phyloP scores from a whole-genome alignment of 208 protist genomes.

The Leishmania tarentolae region DNA sequence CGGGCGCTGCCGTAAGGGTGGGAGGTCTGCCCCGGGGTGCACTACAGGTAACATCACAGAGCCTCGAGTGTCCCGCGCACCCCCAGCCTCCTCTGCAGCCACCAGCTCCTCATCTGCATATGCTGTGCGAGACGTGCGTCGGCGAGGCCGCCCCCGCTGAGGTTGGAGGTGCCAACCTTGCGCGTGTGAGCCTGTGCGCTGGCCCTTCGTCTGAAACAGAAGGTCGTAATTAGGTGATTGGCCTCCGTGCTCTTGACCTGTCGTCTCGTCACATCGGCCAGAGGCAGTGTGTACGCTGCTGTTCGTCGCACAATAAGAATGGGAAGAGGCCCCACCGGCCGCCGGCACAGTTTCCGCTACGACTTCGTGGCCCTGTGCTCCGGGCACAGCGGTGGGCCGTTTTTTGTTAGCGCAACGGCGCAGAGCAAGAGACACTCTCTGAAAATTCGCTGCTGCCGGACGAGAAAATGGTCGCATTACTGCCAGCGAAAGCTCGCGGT shows the following conservation, averaged over 20 bases:
- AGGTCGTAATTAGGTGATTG: slow-evolving; percentile 10
- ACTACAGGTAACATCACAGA: slow-evolving; percentile 11
- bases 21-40: slow-evolving; percentile 8
- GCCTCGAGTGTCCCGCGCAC: background rate
- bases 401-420: background rate
- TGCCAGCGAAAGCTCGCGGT: background rate
- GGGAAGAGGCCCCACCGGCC: background rate
- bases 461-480: slow-evolving; percentile 1
- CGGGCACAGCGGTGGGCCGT: background rate
- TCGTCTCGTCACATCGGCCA: background rate
- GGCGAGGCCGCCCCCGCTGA: background rate
- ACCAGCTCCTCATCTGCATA: background rate
- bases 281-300: background rate
- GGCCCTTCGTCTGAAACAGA: slow-evolving; percentile 8
- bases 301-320: background rate
- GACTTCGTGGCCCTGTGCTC: background rate
- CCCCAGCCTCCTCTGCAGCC: background rate
- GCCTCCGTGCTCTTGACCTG: background rate
- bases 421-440: background rate
- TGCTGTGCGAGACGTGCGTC: background rate
- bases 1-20: background rate
- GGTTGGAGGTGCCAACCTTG: background rate
- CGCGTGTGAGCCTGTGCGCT: background rate
- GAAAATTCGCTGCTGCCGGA: too few relatives aligned
- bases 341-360: background rate